Base-by-base conservation (phyloP, 495 filamentous ascomycete species). In the Lineolata rhizophorae region DNA sequence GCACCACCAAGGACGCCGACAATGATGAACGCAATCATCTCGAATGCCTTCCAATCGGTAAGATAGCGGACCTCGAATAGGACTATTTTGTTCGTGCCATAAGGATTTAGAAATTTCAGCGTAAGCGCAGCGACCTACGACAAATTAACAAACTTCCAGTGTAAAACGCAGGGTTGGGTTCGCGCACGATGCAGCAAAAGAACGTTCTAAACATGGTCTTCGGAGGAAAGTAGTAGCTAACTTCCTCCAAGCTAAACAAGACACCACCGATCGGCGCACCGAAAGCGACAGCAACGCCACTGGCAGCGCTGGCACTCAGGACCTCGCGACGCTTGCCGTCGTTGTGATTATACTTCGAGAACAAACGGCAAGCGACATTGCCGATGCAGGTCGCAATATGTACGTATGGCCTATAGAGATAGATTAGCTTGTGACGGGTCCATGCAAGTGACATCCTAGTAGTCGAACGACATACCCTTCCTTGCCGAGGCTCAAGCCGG, bases 201-300 rank as follows among this genome's bases (percentile, higher is more conserved):
- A 97, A 95, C 1, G 87, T 97, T 24, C 87, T 64, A 56, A 97
- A 97, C 2, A 97, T 67, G 2, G 85, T 94, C 54, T 97, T 95
- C n/a, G 87, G 78, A 3, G 85, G 87, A 51, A 94, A 94, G 49
- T 93, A 97, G 51, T 97, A 97, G 50, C 75, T 77, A 45, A 93
- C 81, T 61, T 95, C 85, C 53, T 95, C 85, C 16, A 95, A 55
- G 34, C 82, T 81, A 50, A 95, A 54, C 8, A 54, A 42, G 6
- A 52, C 45, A 25, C 51, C 49, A 6, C 81, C 80, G 31, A 94
- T 74, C 8, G 85, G 85, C 1, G 85, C 83, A 17, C 85, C 85
- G 49, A 95, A 95, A 14, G 85, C 85, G 12, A 95, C 85, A 11
- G 82, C 81, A 18, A 95, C 85, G 40, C 85, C 85, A 31, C 79